Base-by-base conservation (phyloP, 148 eudicot species). In the Beta vulgaris region DNA sequence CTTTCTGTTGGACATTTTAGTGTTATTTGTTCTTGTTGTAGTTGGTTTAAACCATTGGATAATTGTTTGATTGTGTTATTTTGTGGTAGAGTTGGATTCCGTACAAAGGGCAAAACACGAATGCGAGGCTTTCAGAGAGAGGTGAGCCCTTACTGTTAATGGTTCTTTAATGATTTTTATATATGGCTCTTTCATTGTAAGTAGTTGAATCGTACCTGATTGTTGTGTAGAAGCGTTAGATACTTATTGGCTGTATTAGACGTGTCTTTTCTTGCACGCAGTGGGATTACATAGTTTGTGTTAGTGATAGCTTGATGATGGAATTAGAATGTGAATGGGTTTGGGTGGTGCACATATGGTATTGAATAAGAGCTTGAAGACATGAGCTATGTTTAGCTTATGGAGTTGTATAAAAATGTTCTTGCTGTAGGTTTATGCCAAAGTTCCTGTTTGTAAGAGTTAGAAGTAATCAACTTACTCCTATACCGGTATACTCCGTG, bases 21-120 rank as follows among this genome's bases (percentile, higher is more conserved):
- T 6, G 19, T 28, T 71, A n/a, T n/a, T n/a, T n/a, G n/a, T 54
- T 53, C n/a, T 55, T 15, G 35, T 25, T 7, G 21, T 16, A 21
- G 9, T 37, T 23, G 35, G 44, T 32, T 72, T 43, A 58, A 40
- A 9, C 29, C 18, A 10, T 73, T 44, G 32, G 16, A 40, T 63
- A 25, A 26, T 28, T 25, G 12, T 23, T 60, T 35, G 51, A 5
- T 35, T 77, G 37, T 78, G 58, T 72, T 48, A 61, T 51, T 48
- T 61, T 72, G 57, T 42, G 80, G 46, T 65, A 96, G 99, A 82
- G 92, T 11, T 96, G 99, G 99, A 83, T 92, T 81, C 98, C 98
- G 6, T 92, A 96, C 69, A 89, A 86, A 88, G 99, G 98, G 35
- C 93, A 87, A 69, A 86, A 86, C 84, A 88, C 97, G 3, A 89